Conservation (phyloP, 2,329 filamentous ascomycete genomes). For the Ilyonectria robusta region DNA sequence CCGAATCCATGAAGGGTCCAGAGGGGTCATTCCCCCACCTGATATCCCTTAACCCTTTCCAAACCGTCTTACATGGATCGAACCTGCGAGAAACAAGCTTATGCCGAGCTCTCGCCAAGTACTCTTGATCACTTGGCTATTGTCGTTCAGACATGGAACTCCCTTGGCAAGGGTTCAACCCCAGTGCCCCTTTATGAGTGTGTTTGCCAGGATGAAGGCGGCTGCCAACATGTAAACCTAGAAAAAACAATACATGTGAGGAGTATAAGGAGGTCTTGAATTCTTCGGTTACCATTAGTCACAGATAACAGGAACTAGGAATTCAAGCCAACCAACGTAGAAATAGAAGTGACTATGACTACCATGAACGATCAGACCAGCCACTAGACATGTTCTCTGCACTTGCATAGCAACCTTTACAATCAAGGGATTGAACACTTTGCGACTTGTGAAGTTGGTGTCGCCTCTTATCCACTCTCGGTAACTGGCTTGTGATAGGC, state of each 20-base stretch:
- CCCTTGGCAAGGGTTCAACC: background rate
- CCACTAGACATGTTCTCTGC: background rate
- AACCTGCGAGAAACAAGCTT: background rate
- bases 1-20: conserved; percentile 8
- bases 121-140: background rate
- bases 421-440: background rate
- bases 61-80: too few species aligned
- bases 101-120: background rate
- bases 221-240: background rate
- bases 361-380: background rate
- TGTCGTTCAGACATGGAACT: background rate
- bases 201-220: background rate
- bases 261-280: background rate
- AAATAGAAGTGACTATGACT: background rate
- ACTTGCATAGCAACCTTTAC: background rate
- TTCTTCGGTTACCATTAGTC: too few species aligned
- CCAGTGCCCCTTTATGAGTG: background rate
- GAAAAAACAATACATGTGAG: background rate
- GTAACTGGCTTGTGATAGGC: too few species aligned
- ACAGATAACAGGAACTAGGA: background rate
- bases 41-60: background rate
- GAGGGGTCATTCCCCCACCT: background rate
- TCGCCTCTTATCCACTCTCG: background rate
- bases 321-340: background rate
- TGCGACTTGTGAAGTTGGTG: background rate